Base-by-base conservation (phyloP, 2,329 filamentous ascomycete genomes). In the Alternaria sp. region DNA sequence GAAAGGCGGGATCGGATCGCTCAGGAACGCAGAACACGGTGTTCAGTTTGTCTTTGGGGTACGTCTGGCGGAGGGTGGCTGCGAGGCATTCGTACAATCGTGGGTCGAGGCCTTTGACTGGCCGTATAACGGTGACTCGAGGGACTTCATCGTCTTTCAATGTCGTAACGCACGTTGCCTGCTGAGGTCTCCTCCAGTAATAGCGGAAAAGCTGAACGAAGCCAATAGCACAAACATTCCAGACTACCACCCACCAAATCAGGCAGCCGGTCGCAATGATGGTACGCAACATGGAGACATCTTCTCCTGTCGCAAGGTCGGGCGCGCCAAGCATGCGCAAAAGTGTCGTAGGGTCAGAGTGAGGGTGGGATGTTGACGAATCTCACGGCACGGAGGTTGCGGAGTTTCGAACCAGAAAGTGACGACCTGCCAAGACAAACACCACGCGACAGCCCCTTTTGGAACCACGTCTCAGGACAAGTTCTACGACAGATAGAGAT, bases 41-140 rank as follows among this genome's bases (percentile, higher is more conserved):
- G 22, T 91, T 92, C 58, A 97, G 79, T 73, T 90, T 93, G 71
- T 91, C 84, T 36, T 76, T 79, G 1, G 94, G 92, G 74, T 98
- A 98, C 56, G 88, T 85, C 78, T 97, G 94, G 48, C 83, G 87
- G 76, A 97, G 94, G 2, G 91, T 92, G 5, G 94, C 91, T 30
- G 92, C 91, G 41, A 99, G 89, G 74, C 95, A 98, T 73, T 97
- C 92, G 84, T 97, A 97, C 25, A 98, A 88, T 66, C 89, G 87
- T 4, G 93, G 92, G 77, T 98, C 95, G 57, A 97, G 85, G 62
- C 94, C 95, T 80, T 97, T 98, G 66, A 97, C 90, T 0, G 95
- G 96, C 3, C 95, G 91, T 68, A 99, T 93, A 62, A 97, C 86
- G 32, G 95, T 98, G 71, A 99, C 86, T 81, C 92, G 89, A 16